Conservation (phyloP, 2,329 filamentous ascomycete genomes). For the Sporothrix inflata region DNA sequence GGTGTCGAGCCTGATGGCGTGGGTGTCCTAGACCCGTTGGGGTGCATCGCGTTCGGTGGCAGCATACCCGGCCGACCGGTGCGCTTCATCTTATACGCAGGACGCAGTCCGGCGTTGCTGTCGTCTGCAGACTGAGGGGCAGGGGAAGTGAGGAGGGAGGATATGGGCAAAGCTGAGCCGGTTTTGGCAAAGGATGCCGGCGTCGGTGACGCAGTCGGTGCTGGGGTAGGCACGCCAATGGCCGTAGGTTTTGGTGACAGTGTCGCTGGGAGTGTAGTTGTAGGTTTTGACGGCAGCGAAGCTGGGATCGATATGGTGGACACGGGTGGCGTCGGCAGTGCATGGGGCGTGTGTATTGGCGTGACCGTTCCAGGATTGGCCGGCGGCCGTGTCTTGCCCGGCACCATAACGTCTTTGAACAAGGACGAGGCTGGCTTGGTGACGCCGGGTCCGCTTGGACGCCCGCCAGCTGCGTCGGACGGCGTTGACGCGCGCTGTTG, state of each 20-base stretch:
- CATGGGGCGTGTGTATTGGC: neutral
- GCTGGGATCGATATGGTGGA: neutral
- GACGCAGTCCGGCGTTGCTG: neutral
- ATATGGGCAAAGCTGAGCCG: neutral
- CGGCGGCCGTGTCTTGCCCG: neutral
- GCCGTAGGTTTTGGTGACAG: neutral
- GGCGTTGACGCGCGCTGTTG: neutral
- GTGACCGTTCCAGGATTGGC: neutral
- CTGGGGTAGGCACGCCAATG: too few species aligned
- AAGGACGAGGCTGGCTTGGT: neutral
- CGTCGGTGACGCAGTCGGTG: neutral
- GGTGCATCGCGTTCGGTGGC: neutral
- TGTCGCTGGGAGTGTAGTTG: neutral
- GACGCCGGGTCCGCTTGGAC: neutral
- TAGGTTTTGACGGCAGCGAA: neutral
- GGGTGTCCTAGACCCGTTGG: neutral
- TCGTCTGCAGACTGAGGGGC: neutral
- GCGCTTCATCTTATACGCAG: conserved; percentile 35
- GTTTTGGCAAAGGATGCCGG: neutral
- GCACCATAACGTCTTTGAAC: neutral
- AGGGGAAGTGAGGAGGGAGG: too few species aligned
- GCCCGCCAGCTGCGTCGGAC: neutral
- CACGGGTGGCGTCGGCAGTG: neutral
- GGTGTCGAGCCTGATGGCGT: neutral
- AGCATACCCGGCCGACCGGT: conserved; percentile 26